These are phyloP conservation scores for Saccharomyces hybrid DNA, from an alignment of 1,139 yeast genomes.

Conservation along the genomic window DNA sequence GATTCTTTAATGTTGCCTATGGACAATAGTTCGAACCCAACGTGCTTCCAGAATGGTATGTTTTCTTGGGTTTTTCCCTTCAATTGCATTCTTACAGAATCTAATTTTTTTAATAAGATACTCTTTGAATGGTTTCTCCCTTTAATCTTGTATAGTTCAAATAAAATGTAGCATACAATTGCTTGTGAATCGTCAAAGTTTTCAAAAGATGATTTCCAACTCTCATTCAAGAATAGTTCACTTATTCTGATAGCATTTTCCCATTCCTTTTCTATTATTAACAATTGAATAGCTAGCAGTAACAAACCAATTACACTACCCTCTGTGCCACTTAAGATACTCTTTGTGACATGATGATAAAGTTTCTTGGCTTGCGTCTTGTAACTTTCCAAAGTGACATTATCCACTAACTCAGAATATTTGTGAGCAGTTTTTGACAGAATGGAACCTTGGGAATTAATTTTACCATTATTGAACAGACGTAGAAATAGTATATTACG, in stretches of 20 bases:
- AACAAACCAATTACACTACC: constrained; percentile 21
- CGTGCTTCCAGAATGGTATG: constrained; percentile 37
- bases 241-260: constrained; percentile 26
- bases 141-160: constrained; percentile 20
- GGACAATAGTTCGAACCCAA: constrained; percentile 41
- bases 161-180: constrained; percentile 17
- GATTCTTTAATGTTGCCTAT: constrained; percentile 32
- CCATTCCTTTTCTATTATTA: constrained; percentile 22
- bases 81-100: neutral
- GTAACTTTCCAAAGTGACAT: constrained; percentile 26
- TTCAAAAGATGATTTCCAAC: constrained; percentile 3
- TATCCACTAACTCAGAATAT: constrained; percentile 22
- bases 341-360: constrained; percentile 14
- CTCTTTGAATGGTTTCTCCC: constrained; percentile 19
- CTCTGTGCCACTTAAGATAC: constrained; percentile 15
- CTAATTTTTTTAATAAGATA: constrained; percentile 14
- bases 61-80: neutral
- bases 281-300: constrained; percentile 23
- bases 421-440: constrained; percentile 19
- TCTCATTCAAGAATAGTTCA: constrained; percentile 19
- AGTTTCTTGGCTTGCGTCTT: constrained; percentile 26
- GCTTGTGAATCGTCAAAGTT: constrained; percentile 7
- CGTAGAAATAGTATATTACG: constrained; percentile 19
- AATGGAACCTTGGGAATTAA: constrained; percentile 10
- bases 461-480: constrained; percentile 21